Evolutionary conservation across 371 early-diverging fungal species (phyloP), one percentile per base, ranked within the genome.

Genomic region (Smittium mucronatum): DNA sequence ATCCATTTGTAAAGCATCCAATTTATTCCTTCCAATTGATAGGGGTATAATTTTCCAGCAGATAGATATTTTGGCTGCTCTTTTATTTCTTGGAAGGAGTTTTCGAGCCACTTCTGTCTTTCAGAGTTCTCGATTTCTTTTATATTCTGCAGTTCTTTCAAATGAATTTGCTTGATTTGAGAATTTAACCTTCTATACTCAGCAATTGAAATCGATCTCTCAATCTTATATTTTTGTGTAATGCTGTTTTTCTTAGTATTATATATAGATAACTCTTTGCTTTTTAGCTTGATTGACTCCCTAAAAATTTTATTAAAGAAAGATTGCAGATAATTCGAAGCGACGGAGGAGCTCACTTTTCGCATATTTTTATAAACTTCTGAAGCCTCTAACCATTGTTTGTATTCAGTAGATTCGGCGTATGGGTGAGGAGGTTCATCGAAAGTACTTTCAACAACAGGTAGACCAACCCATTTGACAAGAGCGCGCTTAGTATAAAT

Each of bases 1-100:
- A 78, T 78, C 89, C 91, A 87, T 71, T 88, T 85, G 78, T 85
- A 87, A 15, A 85, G 70, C 15, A 91, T 79, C 90, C 90, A 92
- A 71, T 93, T 89, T 29, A 93, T 77, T 26, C 93, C 94, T 63
- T 90, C 92, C 72, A 92, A 66, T 76, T 94, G 95, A 77, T 95
- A 93, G 25, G 79, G 82, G 78, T 89, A 86, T 59, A 96, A 78
- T n/a, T 68, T 73, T 17, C 89, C 89, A 35, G 85, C 84, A 11
- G 70, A 71, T 25, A 93, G 71, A 71, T 81, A 86, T 1, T 71
- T 69, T 0, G 93, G 91, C 70, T 93, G 90, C 33, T 74, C 68
- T 64, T 79, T 82, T 47, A 84, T 60, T 72, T 86, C 87, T 15
- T 36, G 66, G 47, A 78, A 79, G 76, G 64, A 15, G 2, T 34